Conservation (phyloP, 257 asterid genomes). For the Gardenia jasminoides region DNA sequence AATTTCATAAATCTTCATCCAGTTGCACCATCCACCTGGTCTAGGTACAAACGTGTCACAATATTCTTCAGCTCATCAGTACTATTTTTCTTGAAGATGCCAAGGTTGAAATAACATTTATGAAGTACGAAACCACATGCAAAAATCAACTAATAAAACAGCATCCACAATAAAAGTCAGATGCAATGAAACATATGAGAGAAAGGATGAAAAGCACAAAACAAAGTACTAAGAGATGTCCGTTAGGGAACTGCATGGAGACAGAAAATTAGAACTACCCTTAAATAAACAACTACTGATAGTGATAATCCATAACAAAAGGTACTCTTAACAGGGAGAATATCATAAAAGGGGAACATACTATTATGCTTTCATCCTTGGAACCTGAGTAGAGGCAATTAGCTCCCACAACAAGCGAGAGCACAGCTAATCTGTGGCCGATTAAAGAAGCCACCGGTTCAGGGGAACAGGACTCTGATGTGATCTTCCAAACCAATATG, state of each 20-base stretch:
- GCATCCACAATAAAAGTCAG: neutral
- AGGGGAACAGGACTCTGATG: slow-evolving; percentile 20
- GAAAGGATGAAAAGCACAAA: neutral
- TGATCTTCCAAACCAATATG: slow-evolving; percentile 53
- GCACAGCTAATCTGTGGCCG: slow-evolving; percentile 44
- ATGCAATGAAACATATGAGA: neutral
- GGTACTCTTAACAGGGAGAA: neutral
- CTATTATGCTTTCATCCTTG: slow-evolving; percentile 46
- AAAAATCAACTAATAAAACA: neutral
- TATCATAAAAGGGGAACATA: slow-evolving; percentile 13
- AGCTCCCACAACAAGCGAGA: slow-evolving; percentile 48
- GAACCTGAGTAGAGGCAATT: slow-evolving; percentile 56
- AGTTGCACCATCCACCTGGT: no score
- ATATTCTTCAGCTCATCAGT: neutral
- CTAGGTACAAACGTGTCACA: neutral
- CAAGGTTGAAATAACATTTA: neutral
- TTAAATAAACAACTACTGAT: no score
- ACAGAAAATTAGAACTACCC: no score
- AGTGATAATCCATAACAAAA: neutral
- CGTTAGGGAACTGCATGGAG: no score
- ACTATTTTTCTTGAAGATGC: neutral
- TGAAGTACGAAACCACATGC: no score
- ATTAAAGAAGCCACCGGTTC: slow-evolving; percentile 34
- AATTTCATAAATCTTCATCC: no score
- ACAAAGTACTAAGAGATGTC: no score